Base-by-base conservation (phyloP, 257 asterid species). In the Datura wrightii region DNA sequence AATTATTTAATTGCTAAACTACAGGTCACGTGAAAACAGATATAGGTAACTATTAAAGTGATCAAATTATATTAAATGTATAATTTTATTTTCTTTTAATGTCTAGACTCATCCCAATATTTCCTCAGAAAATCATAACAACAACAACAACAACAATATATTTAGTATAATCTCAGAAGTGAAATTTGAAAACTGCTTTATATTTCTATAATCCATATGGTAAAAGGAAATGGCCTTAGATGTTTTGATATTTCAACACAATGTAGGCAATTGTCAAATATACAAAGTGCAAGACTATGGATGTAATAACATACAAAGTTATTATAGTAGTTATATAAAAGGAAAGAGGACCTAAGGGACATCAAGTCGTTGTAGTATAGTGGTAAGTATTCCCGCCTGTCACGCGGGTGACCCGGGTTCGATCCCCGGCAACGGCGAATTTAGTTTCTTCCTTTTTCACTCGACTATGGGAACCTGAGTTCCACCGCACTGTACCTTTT, bases 401-500 rank as follows among this genome's bases (percentile, higher is more conserved):
- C 94, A 91, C 94, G 85, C 89, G 92, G 90, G 90, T 87, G 91
- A 91, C 90, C 91, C 87, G 91, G 89, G 92, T 91, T 91, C 87
- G 92, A 91, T 91, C 93, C 91, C 92, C 91, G 92, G 92, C 92
- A 88, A 79, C 90, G 90, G 92, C 89, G 89, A 52, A 50, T 39
- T 39, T 39, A 39, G 3, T 39, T 39, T 39, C 1, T 24, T 24
- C 31, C 31, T 24, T 24, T 24, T 24, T 24, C 31, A 24, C 31
- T 24, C 31, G 31, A 24, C 31, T 24, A 24, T 24, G 31, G 31
- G 31, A 24, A 24, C 31, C 31, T 24, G 31, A 24, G 31, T 24
- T 24, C 31, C 31, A 24, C 1, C 31, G 31, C 31, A 24, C 31
- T 24, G 31, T 24, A 24, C 31, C 31, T 24, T 24, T 24, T 1